Conservation (phyloP, 2,329 filamentous ascomycete genomes). For the Calonectria naviculata region DNA sequence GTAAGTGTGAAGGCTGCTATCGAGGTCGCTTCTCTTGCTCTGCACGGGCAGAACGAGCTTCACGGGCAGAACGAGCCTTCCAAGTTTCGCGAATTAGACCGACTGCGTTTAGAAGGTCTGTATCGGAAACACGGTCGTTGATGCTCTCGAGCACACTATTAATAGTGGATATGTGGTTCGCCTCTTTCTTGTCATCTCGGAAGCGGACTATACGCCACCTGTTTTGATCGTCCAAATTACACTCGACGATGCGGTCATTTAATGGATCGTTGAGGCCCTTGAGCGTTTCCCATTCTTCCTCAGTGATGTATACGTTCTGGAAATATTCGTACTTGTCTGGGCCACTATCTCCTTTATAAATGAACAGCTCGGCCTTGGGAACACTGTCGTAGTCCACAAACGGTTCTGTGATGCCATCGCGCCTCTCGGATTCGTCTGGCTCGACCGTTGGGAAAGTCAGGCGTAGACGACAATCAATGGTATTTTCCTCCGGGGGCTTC, state of each 20-base stretch:
- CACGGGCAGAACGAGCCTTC: constrained; percentile 70
- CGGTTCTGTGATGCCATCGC: constrained; percentile 71
- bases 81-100: constrained; percentile 81
- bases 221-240: constrained; percentile 78
- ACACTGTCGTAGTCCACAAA: constrained; percentile 84
- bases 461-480: constrained; percentile 87
- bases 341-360: constrained; percentile 70
- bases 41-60: constrained; percentile 16
- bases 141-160: constrained; percentile 92
- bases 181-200: constrained; percentile 91
- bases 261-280: constrained; percentile 80
- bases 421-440: constrained; percentile 74
- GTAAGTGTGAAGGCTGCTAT: background rate
- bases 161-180: constrained; percentile 88
- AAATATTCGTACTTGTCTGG: constrained; percentile 72
- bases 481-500: constrained; percentile 97
- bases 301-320: constrained; percentile 74
- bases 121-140: constrained; percentile 82
- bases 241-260: constrained; percentile 92
- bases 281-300: constrained; percentile 84
- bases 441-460: constrained; percentile 81
- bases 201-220: constrained; percentile 91
- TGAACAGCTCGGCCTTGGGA: constrained; percentile 78
- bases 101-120: constrained; percentile 79
- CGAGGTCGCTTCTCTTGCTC: constrained; percentile 40